Evolutionary conservation across 345 rosid species (phyloP), one percentile per base, ranked within the genome.

Genomic region (Erodium maritimum): DNA sequence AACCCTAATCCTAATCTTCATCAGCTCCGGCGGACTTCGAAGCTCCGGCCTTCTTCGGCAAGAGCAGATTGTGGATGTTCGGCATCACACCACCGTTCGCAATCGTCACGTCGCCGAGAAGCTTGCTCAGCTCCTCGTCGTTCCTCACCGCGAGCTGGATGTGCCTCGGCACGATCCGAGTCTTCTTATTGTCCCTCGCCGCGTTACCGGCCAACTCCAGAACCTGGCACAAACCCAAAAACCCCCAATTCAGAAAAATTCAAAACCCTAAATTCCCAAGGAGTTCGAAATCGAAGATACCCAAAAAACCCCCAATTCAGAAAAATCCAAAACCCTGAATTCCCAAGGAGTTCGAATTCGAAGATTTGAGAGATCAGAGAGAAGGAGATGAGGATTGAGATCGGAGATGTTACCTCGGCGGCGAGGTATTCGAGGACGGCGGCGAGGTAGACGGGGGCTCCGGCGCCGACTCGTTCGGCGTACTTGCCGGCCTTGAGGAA

Each of bases 71-170:
- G 80, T 89, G 96, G 71, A 89, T 89, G 71, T 89, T 89, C 0
- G 95, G 95, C 95, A 90, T 86, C 61, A 91, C 97, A 52, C 96
- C 97, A 4, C 97, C 97, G 9, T 91, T 91, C 2, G 97, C 95
- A 54, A 88, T 91, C 0, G 97, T 91, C 3, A 88, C 97, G 51
- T 91, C 97, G 20, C 97, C 97, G 0, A 91, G 86, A 17, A 88
- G 90, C 77, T 91, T 91, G 82, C 97, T 88, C n/a, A 91, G 78
- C 59, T 91, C 97, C 71, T 91, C 97, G 3, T 91, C 96, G 0
- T 88, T 91, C 70, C 96, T 84, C 46, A 91, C 96, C 0, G 96
- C 96, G 0, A 88, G 77, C 65, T 88, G 96, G 19, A 91, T 87
- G 71, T 91, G 96, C 22, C 97, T 94, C 2, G 97, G 97, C 1